Percentiles rank a stretch among this genome's conserved stretches.
Conservation (phyloP, 805 yeast species). For the Metschnikowia kunwiensis region DNA sequence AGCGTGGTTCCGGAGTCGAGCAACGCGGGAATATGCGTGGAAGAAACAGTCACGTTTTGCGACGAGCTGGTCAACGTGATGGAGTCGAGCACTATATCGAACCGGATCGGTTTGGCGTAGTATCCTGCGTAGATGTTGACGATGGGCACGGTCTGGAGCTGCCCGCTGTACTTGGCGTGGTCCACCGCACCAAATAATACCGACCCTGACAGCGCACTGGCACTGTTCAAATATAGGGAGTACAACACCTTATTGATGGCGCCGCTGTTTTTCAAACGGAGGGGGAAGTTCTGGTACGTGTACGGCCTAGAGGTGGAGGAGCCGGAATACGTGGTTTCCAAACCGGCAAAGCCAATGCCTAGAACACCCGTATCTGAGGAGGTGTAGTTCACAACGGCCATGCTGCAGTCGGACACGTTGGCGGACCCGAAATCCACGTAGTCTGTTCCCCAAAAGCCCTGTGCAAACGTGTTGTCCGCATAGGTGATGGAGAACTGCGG, state of each 20-base stretch:
- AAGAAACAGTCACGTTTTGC: slow-evolving; percentile 11
- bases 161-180: slow-evolving; percentile 34
- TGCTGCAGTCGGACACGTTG: slow-evolving; percentile 49
- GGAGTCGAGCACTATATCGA: slow-evolving; percentile 48
- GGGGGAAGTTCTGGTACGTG: slow-evolving; percentile 65
- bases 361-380: slow-evolving; percentile 68
- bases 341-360: slow-evolving; percentile 67
- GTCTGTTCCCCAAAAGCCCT: slow-evolving; percentile 62
- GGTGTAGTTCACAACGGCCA: slow-evolving; percentile 71
- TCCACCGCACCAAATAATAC: slow-evolving; percentile 45
- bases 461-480: slow-evolving; percentile 48
- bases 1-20: slow-evolving; percentile 57
- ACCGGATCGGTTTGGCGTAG: slow-evolving; percentile 36
- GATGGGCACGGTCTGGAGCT: slow-evolving; percentile 37
- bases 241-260: slow-evolving; percentile 53
- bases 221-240: slow-evolving; percentile 56
- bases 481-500: slow-evolving; percentile 42
- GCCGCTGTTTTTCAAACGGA: slow-evolving; percentile 55
- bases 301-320: slow-evolving; percentile 15
- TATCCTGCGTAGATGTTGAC: slow-evolving; percentile 32
- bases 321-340: slow-evolving; percentile 55
- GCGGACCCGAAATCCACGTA: slow-evolving; percentile 49
- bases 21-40: slow-evolving; percentile 14
- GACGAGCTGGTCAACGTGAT: slow-evolving; percentile 21
- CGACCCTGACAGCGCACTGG: slow-evolving; percentile 28